A percentile compares a stretch with the other conserved stretches of the same genome.
phyloP scores from a whole-genome alignment of 75 land plant species.

The Cupressus sempervirens region DNA sequence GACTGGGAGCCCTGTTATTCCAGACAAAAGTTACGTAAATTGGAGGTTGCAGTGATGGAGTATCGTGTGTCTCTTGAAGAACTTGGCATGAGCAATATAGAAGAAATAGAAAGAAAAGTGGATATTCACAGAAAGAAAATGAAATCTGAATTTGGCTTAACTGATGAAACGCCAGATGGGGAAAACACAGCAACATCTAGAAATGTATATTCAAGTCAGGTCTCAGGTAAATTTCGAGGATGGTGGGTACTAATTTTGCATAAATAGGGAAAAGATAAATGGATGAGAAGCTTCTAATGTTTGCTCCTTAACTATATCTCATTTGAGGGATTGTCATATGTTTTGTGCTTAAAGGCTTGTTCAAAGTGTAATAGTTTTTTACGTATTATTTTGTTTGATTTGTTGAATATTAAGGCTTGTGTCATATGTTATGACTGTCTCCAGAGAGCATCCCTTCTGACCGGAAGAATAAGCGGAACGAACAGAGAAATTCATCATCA shows the following conservation, averaged over 20 bases:
- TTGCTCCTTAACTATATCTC: neutral
- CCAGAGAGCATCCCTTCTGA: slow-evolving; percentile 52
- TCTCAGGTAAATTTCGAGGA: slow-evolving; percentile 2
- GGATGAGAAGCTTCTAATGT: neutral
- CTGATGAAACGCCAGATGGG: slow-evolving; percentile 39
- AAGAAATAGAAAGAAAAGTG: slow-evolving; percentile 88
- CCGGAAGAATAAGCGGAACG: slow-evolving; percentile 59
- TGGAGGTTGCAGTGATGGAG: slow-evolving; percentile 89
- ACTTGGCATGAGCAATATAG: slow-evolving; percentile 62
- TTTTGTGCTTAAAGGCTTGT: neutral
- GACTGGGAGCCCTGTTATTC: neutral
- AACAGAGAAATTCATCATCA: slow-evolving; percentile 42
- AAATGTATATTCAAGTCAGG: slow-evolving; percentile 11
- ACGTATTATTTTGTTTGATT: neutral
- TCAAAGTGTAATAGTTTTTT: neutral
- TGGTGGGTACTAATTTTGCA: neutral
- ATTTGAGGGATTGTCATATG: neutral
- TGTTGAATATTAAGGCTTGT: neutral
- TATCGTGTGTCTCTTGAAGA: slow-evolving; percentile 97
- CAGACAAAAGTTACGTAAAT: slow-evolving; percentile 85
- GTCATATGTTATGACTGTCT: neutral
- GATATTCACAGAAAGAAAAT: slow-evolving; percentile 52
- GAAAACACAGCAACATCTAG: slow-evolving; percentile 19
- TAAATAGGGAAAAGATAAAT: too few species aligned
- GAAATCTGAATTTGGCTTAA: slow-evolving; percentile 69